Conservation (phyloP, 2,329 filamentous ascomycete species). For the Aspergillus neotritici region DNA sequence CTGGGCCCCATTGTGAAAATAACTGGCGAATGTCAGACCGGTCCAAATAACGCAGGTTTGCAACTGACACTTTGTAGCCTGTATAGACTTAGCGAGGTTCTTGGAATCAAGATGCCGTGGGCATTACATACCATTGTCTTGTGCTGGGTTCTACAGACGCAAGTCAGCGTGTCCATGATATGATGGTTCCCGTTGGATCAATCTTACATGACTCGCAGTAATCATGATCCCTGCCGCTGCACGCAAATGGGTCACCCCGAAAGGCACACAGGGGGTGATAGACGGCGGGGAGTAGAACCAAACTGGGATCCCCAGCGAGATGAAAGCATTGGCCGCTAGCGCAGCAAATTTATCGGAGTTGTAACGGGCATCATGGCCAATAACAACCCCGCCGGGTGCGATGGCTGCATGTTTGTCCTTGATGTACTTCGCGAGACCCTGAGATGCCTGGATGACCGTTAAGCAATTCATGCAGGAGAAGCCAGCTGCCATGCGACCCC, state of each 20-base stretch:
- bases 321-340: conserved; percentile 56
- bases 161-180: not conserved
- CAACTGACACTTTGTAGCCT: conserved; percentile 55
- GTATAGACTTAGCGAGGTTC: conserved; percentile 9
- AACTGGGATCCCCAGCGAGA: conserved; percentile 53
- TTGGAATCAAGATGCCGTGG: not conserved
- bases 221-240: conserved; percentile 60
- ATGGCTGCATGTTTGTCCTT: conserved; percentile 41
- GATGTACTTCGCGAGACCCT: conserved; percentile 59
- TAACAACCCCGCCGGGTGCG: conserved; percentile 48
- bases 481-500: conserved; percentile 61
- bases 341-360: conserved; percentile 58
- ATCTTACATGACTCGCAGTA: conserved; percentile 54
- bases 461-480: conserved; percentile 57
- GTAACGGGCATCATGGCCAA: conserved; percentile 59
- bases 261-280: conserved; percentile 59
- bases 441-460: conserved; percentile 58
- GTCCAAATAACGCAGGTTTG: conserved; percentile 1
- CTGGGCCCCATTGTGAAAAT: conserved; percentile 60
- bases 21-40: conserved; percentile 34
- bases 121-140: conserved; percentile 49
- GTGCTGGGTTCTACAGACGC: conserved; percentile 49
- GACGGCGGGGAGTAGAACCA: conserved; percentile 53
- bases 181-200: conserved; percentile 1
- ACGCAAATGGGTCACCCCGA: conserved; percentile 49